Conservation (phyloP, 2,329 filamentous ascomycete genomes). For the Grosmannia serpens region DNA sequence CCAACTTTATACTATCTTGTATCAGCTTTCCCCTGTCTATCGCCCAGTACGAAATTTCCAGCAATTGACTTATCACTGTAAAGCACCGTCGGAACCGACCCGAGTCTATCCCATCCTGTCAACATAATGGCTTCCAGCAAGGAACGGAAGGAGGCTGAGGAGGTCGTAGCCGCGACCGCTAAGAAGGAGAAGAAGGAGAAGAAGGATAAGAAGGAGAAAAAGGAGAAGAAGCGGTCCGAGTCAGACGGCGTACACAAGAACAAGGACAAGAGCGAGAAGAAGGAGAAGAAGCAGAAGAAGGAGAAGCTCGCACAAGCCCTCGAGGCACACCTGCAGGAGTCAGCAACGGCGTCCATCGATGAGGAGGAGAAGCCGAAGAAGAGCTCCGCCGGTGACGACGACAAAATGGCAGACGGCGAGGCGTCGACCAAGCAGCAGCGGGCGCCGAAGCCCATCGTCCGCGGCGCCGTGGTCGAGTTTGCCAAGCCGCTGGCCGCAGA, state of each 20-base stretch:
- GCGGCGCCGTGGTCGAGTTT: conserved; percentile 59
- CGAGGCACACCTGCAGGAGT: conserved; percentile 52
- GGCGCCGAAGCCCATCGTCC: conserved; percentile 20
- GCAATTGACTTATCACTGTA: background rate
- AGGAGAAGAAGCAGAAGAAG: conserved; percentile 62
- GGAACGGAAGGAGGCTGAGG: conserved; percentile 13
- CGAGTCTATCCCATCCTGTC: background rate
- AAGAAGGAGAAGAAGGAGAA: conserved; percentile 14
- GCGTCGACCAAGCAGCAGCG: conserved; percentile 25
- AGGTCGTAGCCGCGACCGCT: conserved; percentile 6
- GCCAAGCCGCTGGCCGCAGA: conserved; percentile 71
- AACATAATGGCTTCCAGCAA: conserved; percentile 9
- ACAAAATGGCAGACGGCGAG: conserved; percentile 34
- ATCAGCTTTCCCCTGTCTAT: background rate
- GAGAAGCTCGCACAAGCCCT: conserved; percentile 57
- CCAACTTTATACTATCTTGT: background rate
- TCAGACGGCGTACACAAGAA: conserved; percentile 39
- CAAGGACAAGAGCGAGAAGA: conserved; percentile 48
- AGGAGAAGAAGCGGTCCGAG: conserved; percentile 42
- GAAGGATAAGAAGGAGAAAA: conserved; percentile 45
- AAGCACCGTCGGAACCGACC: background rate
- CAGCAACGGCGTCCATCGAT: conserved; percentile 33
- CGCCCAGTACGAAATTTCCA: background rate
- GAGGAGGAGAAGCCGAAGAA: conserved; percentile 10
- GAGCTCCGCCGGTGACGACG: conserved; percentile 26